Conservation (phyloP, 768 basidiomycete species). For the Suillus bovinus region DNA sequence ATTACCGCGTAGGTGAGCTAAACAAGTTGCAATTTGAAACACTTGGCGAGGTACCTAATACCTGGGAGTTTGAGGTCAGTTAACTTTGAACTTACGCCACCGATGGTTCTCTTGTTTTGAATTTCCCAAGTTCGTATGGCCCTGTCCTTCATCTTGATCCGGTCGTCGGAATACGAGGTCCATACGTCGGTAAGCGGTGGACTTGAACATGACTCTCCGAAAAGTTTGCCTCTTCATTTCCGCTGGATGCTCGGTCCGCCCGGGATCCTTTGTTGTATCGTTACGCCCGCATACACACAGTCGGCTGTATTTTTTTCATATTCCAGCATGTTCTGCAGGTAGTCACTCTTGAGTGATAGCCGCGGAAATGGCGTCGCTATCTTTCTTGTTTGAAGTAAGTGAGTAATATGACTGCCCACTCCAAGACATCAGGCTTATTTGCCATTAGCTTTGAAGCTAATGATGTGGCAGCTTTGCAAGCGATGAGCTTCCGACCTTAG, state of each 20-base stretch:
- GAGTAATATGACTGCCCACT: not conserved
- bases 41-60: not conserved
- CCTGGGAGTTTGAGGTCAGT: not conserved
- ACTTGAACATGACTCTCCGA: not conserved
- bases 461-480: not conserved
- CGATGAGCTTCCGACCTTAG: not conserved
- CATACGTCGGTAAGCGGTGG: not conserved
- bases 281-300: not conserved
- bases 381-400: not conserved
- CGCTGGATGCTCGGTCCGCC: not conserved
- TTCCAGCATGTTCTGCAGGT: not conserved
- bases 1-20: constrained; percentile 7
- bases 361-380: not conserved
- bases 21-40: not conserved
- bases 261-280: not conserved
- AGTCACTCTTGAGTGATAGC: not conserved
- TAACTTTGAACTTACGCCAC: not conserved
- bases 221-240: not conserved
- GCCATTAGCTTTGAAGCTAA: not conserved
- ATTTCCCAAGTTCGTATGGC: constrained; percentile 5
- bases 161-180: not conserved
- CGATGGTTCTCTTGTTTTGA: not conserved
- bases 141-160: not conserved
- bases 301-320: not conserved
- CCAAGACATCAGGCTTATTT: not conserved